Evolutionary conservation across 1,284 basidiomycete species (phyloP).

Genomic region (Cystobasidium sp.): DNA sequence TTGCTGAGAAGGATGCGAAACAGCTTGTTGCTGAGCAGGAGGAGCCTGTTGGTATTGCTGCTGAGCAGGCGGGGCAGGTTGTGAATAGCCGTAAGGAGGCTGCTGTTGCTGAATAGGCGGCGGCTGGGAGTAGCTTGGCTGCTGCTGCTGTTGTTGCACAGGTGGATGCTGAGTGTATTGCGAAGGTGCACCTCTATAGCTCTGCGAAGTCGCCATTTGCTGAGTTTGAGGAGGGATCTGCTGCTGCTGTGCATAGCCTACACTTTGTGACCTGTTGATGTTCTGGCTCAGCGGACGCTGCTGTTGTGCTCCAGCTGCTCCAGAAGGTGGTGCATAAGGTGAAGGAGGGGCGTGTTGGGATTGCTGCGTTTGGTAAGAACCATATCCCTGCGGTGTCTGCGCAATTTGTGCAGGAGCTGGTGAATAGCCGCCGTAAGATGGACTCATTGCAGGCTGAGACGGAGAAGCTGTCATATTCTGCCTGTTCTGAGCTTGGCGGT

Average conservation of each 20-base stretch:
- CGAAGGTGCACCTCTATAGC: conserved; percentile 23
- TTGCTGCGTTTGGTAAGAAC: conserved; percentile 22
- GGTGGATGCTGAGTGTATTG: conserved; percentile 28
- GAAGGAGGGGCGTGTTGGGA: not conserved
- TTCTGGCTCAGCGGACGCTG: conserved; percentile 20
- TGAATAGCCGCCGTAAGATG: conserved; percentile 16
- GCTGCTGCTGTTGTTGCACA: conserved; percentile 22
- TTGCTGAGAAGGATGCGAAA: conserved; percentile 37
- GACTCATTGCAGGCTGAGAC: conserved; percentile 18
- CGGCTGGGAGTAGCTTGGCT: conserved; percentile 29
- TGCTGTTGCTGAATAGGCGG: conserved; percentile 14
- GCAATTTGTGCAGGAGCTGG: conserved; percentile 17
- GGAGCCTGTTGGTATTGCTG: conserved; percentile 27
- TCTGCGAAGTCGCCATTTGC: conserved; percentile 33
- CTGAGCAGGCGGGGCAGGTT: conserved; percentile 29
- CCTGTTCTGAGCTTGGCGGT: conserved; percentile 11
- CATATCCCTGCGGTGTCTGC: not conserved
- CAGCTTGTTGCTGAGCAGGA: conserved; percentile 51
- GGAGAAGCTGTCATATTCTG: conserved; percentile 14
- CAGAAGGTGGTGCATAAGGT: not conserved
- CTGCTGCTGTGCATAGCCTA: conserved; percentile 31
- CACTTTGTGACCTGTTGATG: conserved; percentile 36
- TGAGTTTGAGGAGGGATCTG: conserved; percentile 23
- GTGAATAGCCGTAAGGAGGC: conserved; percentile 32
- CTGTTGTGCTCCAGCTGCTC: not conserved